Conservation (phyloP, 2,329 filamentous ascomycete species). For the Colletotrichum lindemuthianum region DNA sequence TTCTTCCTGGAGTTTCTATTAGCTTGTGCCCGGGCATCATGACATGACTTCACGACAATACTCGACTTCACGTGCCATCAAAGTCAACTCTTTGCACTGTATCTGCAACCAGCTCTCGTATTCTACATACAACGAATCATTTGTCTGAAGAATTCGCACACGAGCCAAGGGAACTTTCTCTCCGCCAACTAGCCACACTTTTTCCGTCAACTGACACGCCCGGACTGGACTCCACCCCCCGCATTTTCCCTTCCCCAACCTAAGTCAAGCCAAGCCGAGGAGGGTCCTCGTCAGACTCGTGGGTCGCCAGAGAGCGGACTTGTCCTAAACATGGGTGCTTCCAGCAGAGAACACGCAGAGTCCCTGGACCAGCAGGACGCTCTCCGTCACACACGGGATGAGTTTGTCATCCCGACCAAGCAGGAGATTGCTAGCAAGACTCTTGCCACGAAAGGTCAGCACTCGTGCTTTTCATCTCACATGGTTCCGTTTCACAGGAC, state of each 20-base stretch:
- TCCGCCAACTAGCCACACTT: not conserved
- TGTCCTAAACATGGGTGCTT: constrained; percentile 13
- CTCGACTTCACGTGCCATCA: not conserved
- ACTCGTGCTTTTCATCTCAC: not conserved
- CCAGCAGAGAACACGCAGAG: constrained; percentile 20
- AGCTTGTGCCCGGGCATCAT: constrained; percentile 18
- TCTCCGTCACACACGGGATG: constrained; percentile 64
- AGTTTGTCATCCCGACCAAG: constrained; percentile 76
- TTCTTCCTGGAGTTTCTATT: constrained; percentile 4
- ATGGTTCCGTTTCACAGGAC: no score
- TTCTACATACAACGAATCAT: not conserved
- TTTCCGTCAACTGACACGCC: not conserved
- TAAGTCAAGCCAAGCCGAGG: constrained; percentile 5
- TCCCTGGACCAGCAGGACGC: constrained; percentile 65
- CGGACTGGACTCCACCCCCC: not conserved
- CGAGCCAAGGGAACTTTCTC: not conserved
- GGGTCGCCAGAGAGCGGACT: not conserved
- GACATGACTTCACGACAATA: constrained; percentile 17
- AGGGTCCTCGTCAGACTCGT: not conserved
- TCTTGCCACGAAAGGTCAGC: constrained; percentile 39
- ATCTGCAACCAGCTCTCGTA: no score
- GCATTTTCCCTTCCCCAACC: not conserved
- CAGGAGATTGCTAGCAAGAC: constrained; percentile 43
- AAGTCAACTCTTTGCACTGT: not conserved
- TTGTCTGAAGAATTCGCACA: not conserved